phyloP scores from a whole-genome alignment of 208 protist species.

The Sergeia podlipaevii region DNA sequence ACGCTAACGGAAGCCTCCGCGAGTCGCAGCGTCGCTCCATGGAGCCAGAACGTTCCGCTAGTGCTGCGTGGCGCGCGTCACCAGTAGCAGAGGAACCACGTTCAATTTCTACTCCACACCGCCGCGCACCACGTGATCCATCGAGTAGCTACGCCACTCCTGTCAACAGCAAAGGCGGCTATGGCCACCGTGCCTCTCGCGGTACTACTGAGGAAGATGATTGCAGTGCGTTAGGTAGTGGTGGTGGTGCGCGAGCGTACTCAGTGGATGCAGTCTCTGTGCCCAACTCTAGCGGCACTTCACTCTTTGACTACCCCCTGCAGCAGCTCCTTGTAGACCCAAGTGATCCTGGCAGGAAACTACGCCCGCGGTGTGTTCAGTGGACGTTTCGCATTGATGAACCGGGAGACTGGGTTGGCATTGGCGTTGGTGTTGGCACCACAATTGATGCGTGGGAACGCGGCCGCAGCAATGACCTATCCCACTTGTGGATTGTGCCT shows the following conservation, averaged over 20 bases:
- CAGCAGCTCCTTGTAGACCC: constrained; percentile 43
- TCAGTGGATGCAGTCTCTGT: constrained; percentile 23
- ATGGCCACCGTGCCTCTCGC: too few species aligned
- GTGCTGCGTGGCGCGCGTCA: not conserved
- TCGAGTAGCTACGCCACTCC: too few species aligned
- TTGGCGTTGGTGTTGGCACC: constrained; percentile 80
- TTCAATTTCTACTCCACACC: not conserved
- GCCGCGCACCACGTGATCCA: not conserved
- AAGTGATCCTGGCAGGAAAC: not conserved
- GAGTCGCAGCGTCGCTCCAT: not conserved
- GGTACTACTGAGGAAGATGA: not conserved
- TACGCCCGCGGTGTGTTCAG: constrained; percentile 22
- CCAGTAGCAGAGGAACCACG: not conserved
- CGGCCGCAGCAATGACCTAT: constrained; percentile 56
- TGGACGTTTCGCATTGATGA: constrained; percentile 74
- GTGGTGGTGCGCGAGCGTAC: not conserved
- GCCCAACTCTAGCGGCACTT: constrained; percentile 68
- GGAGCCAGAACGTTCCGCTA: too few species aligned
- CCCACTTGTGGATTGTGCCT: constrained; percentile 83
- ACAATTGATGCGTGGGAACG: constrained; percentile 51
- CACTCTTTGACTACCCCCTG: constrained; percentile 63
- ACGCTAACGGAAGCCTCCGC: too few species aligned
- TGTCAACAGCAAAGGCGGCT: too few species aligned
- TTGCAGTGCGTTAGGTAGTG: too few species aligned
- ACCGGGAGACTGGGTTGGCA: constrained; percentile 80